Base-by-base conservation (phyloP, 495 filamentous ascomycete genomes). In the Hypoxylon cercidicola region DNA sequence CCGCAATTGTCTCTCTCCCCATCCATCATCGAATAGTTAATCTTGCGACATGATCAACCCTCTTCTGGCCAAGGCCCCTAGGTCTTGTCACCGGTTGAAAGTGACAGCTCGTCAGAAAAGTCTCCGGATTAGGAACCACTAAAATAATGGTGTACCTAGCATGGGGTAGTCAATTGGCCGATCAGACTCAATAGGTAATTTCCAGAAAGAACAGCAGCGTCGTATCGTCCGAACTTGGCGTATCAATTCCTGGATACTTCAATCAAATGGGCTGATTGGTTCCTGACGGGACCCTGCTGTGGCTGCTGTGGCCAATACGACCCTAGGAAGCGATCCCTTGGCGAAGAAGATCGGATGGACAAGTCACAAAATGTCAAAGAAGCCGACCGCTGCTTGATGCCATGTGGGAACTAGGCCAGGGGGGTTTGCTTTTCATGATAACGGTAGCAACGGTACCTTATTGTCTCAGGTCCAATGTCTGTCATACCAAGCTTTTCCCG, bases 281-380 rank as follows among this genome's bases (percentile, higher is more conserved):
- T 70, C 16, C 49, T 55, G 23, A 35, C 43, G 55, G 18, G 50
- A 51, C 52, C 39, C 18, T 41, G 51, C 32, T 65, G 21, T 53
- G 55, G 58, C 50, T 35, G 50, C n/a, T 64, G 23, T 51, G 55
- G 58, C 55, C 39, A 57, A 68, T 65, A 39, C 60, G 34, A 70
- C 59, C 57, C 64, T 67, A 61, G 62, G 25, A 70, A 60, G 58
- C 63, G 70, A 66, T 71, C 64, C 70, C 70, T 71, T 74, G 70
- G 70, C 67, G 45, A 59, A 58, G 54, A 56, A 71, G 61, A 68
- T 68, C 64, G 63, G 63, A 61, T 55, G 44, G 52, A 45, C 40
- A 62, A 65, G 56, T 55, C 51, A 48, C 56, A 52, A 55, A 48
- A 39, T 53, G 56, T 59, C 54, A 59, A 62, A 54, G 64, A 67